Evolutionary conservation across 2,329 filamentous ascomycete species (phyloP), one percentile per base, ranked within the genome.

Genomic region (Cryoendolithus antarcticus): DNA sequence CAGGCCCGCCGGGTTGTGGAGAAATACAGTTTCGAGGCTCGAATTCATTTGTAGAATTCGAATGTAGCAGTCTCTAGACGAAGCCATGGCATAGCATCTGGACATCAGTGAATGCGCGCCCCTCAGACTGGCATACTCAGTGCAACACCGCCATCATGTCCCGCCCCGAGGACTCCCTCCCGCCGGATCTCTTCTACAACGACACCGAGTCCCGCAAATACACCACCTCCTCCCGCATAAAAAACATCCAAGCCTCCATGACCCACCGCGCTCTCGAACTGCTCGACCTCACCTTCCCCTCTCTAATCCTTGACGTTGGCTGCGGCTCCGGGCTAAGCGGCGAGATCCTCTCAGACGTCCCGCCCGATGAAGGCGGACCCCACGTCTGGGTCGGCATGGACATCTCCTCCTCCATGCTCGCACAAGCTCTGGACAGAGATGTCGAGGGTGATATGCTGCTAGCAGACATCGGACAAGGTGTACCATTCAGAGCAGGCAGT

Each of bases 351-450:
- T 86, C 85, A 9, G 69, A 77, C n/a, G 66, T 81, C 1, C 62
- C 71, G 0, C 69, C 74, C 2, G 72, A 79, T 8, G 78, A 86
- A 43, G 83, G 83, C 39, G 86, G 86, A 0, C 86, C 86, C 3
- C 91, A 98, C 65, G 79, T 80, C 1, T 98, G 91, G 91, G 70
- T 96, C n/a, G 91, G 91, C 43, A 89, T 96, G 82, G 91, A 98
- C 58, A 80, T 98, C 15, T 86, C 82, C 4, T 80, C 85, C 0
- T 86, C 81, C n/a, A 98, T 98, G 91, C 71, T 98, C n/a, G 86
- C 91, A 48, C 75, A 95, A 33, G 91, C 91, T 1, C 70, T 98
- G 0, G 86, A 95, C 60, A 70, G 89, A 34, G 89, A 94, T 43
- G 85, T 91, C 0, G 86, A 94, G 44, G 91, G 91, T 2, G 91